Conservation (phyloP, 2,329 filamentous ascomycete species). For the Nigrospora sphaerica region DNA sequence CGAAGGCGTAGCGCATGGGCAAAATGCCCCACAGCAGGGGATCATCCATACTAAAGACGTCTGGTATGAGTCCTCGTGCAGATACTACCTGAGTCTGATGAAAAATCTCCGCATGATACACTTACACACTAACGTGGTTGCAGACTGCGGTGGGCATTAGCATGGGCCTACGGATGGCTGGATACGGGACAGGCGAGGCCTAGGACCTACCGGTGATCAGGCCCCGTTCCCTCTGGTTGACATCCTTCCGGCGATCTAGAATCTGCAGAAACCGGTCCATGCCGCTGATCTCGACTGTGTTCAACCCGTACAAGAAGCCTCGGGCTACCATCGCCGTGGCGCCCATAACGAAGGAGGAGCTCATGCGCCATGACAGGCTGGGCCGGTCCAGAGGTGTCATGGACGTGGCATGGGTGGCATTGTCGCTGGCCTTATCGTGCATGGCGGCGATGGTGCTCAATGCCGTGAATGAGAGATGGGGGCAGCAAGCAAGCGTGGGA, state of each 20-base stretch:
- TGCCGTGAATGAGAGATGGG: no score
- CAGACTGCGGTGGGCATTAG: slow-evolving; percentile 51
- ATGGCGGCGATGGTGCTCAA: no score
- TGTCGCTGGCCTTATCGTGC: no score
- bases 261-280: slow-evolving; percentile 68
- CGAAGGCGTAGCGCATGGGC: slow-evolving; percentile 65
- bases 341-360: slow-evolving; percentile 70
- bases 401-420: neutral
- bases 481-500: no score
- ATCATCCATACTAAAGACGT: slow-evolving; percentile 69
- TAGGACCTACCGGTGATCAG: slow-evolving; percentile 66
- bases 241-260: slow-evolving; percentile 65
- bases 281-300: slow-evolving; percentile 68
- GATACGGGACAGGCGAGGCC: neutral
- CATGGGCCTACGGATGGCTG: neutral
- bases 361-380: slow-evolving; percentile 62
- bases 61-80: neutral
- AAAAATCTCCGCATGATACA: slow-evolving; percentile 24
- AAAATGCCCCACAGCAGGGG: slow-evolving; percentile 89
- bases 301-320: slow-evolving; percentile 68
- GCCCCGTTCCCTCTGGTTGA: slow-evolving; percentile 61
- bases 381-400: slow-evolving; percentile 32
- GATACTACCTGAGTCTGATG: neutral
- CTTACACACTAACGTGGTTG: slow-evolving; percentile 85
- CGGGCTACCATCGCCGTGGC: slow-evolving; percentile 64